A percentile compares a stretch with the other conserved stretches of the same genome.
phyloP scores from a whole-genome alignment of 179 eudicot genomes.

The Sideroxylon spinosum region DNA sequence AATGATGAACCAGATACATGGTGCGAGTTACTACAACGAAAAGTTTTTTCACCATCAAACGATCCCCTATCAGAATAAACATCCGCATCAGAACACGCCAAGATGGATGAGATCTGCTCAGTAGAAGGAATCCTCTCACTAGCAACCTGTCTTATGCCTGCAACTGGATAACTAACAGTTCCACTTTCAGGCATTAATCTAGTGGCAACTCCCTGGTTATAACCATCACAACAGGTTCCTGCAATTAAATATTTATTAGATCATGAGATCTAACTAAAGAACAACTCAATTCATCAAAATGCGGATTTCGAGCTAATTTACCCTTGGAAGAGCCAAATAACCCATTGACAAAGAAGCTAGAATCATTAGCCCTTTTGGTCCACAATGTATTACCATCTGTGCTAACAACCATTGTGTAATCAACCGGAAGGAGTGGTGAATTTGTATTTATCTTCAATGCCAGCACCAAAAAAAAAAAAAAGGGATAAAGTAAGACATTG shows the following conservation, averaged over 20 bases:
- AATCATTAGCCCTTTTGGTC: slow-evolving; percentile 20
- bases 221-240: slow-evolving; percentile 25
- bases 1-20: slow-evolving; percentile 43
- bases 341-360: slow-evolving; percentile 19
- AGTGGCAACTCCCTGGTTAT: slow-evolving; percentile 5
- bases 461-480: neutral
- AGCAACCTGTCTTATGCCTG: slow-evolving; percentile 30
- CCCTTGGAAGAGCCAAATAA: slow-evolving; percentile 11
- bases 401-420: slow-evolving; percentile 18
- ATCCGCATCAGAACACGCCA: slow-evolving; percentile 28
- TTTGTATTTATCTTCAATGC: slow-evolving; percentile 11
- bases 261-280: slow-evolving; percentile 12
- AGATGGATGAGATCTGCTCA: slow-evolving; percentile 38
- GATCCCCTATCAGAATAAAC: slow-evolving; percentile 32
- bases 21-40: slow-evolving; percentile 39
- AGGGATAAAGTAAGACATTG: neutral
- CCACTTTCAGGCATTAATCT: slow-evolving; percentile 1
- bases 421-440: slow-evolving; percentile 15
- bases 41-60: slow-evolving; percentile 40
- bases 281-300: slow-evolving; percentile 1
- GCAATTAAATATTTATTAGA: slow-evolving; percentile 13
- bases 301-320: slow-evolving; percentile 5
- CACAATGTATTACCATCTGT: slow-evolving; percentile 19
- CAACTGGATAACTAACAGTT: neutral
- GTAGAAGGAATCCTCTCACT: slow-evolving; percentile 25